A percentile compares a stretch with the other conserved stretches of the same genome.
These are phyloP conservation scores for Neurospora africana DNA, from an alignment of 495 filamentous ascomycete genomes.

Conservation along the genomic window DNA sequence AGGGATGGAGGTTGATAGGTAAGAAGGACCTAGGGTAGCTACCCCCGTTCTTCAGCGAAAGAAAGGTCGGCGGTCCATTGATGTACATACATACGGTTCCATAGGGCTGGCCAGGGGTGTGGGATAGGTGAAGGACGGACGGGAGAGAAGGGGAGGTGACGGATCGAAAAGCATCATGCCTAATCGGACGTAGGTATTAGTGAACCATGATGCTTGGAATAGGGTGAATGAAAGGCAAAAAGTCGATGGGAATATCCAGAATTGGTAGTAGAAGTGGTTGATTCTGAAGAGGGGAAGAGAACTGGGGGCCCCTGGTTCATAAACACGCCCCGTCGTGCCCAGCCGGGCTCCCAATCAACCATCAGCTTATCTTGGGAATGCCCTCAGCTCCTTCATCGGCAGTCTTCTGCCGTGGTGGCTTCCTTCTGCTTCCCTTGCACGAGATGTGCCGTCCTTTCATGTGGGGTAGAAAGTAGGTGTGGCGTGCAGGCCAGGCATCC, in stretches of 20 bases:
- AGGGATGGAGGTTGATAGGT: neutral
- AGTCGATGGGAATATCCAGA: neutral
- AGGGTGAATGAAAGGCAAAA: neutral
- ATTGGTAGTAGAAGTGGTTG: neutral
- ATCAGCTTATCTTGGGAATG: neutral
- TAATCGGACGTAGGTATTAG: neutral
- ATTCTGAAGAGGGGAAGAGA: neutral
- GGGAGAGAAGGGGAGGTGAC: neutral
- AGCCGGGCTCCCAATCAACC: neutral
- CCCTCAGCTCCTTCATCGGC: neutral
- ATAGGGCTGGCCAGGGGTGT: neutral
- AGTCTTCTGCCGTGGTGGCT: neutral
- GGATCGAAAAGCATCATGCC: neutral
- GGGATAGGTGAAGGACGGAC: neutral
- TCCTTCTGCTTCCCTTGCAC: neutral
- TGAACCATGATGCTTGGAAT: neutral
- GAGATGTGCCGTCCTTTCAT: neutral
- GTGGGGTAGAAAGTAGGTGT: neutral
- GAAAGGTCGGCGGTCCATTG: neutral
- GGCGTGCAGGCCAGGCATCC: neutral
- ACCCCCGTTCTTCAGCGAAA: neutral
- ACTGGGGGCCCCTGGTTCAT: neutral
- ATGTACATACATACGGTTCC: too few species aligned
- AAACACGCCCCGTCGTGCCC: neutral
- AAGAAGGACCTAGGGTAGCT: neutral